A percentile compares a stretch with the other conserved stretches of the same genome.
Conservation (phyloP, 768 basidiomycete genomes). For the Suillus ampliporus region DNA sequence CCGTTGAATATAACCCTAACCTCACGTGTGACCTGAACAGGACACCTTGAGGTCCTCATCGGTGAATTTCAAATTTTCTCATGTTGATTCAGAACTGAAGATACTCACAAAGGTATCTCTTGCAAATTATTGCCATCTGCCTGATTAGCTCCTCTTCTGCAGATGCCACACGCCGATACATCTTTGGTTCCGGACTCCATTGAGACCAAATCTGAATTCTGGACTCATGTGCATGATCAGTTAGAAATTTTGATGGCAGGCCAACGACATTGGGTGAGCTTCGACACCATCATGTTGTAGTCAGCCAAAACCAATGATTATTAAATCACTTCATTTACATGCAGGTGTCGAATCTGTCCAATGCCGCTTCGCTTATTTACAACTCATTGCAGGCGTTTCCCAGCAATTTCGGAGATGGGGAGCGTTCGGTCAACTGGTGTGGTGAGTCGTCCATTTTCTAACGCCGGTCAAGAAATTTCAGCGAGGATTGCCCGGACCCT, state of each 20-base stretch:
- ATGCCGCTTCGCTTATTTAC: slow-evolving; percentile 82
- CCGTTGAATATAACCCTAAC: slow-evolving; percentile 6
- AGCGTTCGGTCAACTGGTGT: slow-evolving; percentile 89
- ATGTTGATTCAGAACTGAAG: slow-evolving; percentile 1
- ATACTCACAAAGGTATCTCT: background rate
- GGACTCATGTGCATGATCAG: slow-evolving; percentile 74
- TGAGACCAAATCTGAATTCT: slow-evolving; percentile 77
- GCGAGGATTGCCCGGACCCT: background rate
- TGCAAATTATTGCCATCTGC: background rate
- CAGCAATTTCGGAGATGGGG: slow-evolving; percentile 61
- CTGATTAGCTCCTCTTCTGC: background rate
- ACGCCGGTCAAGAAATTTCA: background rate
- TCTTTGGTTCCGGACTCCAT: slow-evolving; percentile 74
- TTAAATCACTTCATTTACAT: slow-evolving; percentile 11
- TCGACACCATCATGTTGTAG: slow-evolving; percentile 8
- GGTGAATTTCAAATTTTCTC: slow-evolving; percentile 5
- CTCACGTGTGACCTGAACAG: background rate
- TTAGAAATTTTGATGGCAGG: slow-evolving; percentile 65
- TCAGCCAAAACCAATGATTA: slow-evolving; percentile 5
- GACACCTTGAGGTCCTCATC: background rate
- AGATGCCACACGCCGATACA: slow-evolving; percentile 86
- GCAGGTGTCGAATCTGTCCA: slow-evolving; percentile 87
- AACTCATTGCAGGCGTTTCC: slow-evolving; percentile 74
- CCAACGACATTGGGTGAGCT: slow-evolving; percentile 78
- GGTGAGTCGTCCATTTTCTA: slow-evolving; percentile 57